Evolutionary conservation across 768 basidiomycete species (phyloP), one percentile per base, ranked within the genome.

Genomic region (Boletellus sp.): DNA sequence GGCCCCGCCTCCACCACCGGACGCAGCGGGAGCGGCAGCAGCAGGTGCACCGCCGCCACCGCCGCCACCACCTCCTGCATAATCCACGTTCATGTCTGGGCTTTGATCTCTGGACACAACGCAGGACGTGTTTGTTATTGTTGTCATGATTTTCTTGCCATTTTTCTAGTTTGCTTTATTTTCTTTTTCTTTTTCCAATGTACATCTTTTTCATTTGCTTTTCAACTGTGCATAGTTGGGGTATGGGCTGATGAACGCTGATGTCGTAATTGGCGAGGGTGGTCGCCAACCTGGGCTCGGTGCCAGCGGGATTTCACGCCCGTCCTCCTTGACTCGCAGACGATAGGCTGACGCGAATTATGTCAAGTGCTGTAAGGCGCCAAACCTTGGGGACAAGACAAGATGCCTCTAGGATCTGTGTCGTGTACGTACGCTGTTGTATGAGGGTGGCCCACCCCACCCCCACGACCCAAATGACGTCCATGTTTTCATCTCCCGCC

Each of bases 151-250:
- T 53, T 53, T 24, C 44, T 56, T 22, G 47, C 58, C 52, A 50
- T 31, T 42, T 56, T 26, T 46, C 49, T 49, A 50, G 54, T 55
- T 63, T 69, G 62, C 60, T 67, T 67, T 54, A 65, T 64, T 59
- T 67, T 26, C 60, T 67, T 67, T 54, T 62, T 64, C 58, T 67
- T 26, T 28, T 28, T 11, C 69, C 42, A 63, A 62, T 68, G 64
- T 66, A 68, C 48, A 54, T n/a, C n/a, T 65, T 44, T 43, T 57
- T 49, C 28, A 11, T 26, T 28, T n/a, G n/a, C 9, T 28, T 28
- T 28, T 28, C 11, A 11, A n/a, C n/a, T 51, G 57, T 20, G 36
- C 52, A 19, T 43, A 44, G 10, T 11, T 40, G 38, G 20, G 24
- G 24, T 17, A 9, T 41, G 28, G 28, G 28, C 3, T 10, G 28